Evolutionary conservation across 345 rosid species (phyloP), one percentile per base, ranked within the genome.

Genomic region (Psidium guajava): DNA sequence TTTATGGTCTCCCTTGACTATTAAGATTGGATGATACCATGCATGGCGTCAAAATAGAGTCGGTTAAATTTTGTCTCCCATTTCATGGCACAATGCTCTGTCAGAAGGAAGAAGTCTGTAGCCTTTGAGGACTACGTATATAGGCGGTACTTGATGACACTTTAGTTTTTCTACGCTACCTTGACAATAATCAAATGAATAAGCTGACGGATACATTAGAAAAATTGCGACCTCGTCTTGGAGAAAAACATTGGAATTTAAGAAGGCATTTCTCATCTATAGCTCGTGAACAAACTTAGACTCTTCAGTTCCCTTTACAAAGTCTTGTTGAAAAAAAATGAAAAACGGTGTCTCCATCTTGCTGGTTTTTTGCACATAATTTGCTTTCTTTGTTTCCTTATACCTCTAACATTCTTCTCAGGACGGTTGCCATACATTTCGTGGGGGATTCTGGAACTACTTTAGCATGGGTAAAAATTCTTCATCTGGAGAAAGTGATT

Each of bases 381-480:
- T 69, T 69, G 47, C 47, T 69, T 69, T 20, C 47, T 32, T 18
- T 36, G 47, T 69, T 36, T 18, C 80, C 25, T 69, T 69, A 69
- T 1, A 36, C 11, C 0, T 69, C 80, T 69, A 69, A 69, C 47
- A 36, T 69, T 25, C 80, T 69, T 69, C 80, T 69, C 95, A 92
- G 95, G 95, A 89, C 54, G 95, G 95, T 55, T 88, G 88, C 86
- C 93, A 91, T 84, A 93, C 95, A 52, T 94, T 86, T 90, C 95
- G 97, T 61, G 97, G 97, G 40, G 97, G 97, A 64, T 94, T 94
- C 87, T 94, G 97, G 97, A 94, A 94, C 90, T 94, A 94, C 87
- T 94, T 94, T 89, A 94, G 97, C 87, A 90, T 94, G 91, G 97
- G 95, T 93, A 91, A 87, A 94, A 90, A 82, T 69, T 36, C 80